phyloP scores from a whole-genome alignment of 371 early-diverging fungal genomes.

The Mortierella sp. region DNA sequence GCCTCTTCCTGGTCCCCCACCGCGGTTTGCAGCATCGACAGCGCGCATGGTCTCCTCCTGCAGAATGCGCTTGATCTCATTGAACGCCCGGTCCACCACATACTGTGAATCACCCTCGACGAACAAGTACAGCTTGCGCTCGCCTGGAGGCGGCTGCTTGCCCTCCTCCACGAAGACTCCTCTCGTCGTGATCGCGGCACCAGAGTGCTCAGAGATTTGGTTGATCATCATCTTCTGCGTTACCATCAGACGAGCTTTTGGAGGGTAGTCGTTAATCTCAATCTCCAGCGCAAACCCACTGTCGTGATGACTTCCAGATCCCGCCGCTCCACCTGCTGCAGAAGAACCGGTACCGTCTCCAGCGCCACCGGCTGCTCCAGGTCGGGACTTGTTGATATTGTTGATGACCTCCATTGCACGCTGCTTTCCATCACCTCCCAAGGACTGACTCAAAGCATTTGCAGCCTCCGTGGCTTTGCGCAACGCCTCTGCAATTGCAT shows the following conservation, averaged over 20 bases:
- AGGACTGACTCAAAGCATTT: slow-evolving; percentile 27
- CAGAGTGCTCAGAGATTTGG: slow-evolving; percentile 90
- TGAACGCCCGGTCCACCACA: slow-evolving; percentile 91
- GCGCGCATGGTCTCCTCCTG: slow-evolving; percentile 85
- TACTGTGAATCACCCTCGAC: slow-evolving; percentile 94
- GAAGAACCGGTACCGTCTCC: slow-evolving; percentile 56
- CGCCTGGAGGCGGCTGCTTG: slow-evolving; percentile 76
- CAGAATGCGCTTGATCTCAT: slow-evolving; percentile 91
- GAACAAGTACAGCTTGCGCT: slow-evolving; percentile 93
- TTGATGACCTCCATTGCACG: slow-evolving; percentile 50
- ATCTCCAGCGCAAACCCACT: slow-evolving; percentile 83
- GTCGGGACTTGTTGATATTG: slow-evolving; percentile 41
- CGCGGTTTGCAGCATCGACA: slow-evolving; percentile 62
- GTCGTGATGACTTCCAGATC: slow-evolving; percentile 51
- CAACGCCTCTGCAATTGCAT: slow-evolving; percentile 22
- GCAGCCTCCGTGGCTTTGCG: slow-evolving; percentile 47
- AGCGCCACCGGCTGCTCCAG: slow-evolving; percentile 22
- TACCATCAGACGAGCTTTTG: slow-evolving; percentile 96
- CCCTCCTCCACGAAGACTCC: slow-evolving; percentile 91
- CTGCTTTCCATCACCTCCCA: slow-evolving; percentile 52
- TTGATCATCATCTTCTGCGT: slow-evolving; percentile 92
- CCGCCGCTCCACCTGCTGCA: slow-evolving; percentile 55
- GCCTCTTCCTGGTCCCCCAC: slow-evolving; percentile 33
- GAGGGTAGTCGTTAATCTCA: slow-evolving; percentile 97
- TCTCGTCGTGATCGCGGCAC: slow-evolving; percentile 95